Evolutionary conservation across 768 basidiomycete genomes (phyloP).

Genomic region (Hemileccinum rubropunctum): DNA sequence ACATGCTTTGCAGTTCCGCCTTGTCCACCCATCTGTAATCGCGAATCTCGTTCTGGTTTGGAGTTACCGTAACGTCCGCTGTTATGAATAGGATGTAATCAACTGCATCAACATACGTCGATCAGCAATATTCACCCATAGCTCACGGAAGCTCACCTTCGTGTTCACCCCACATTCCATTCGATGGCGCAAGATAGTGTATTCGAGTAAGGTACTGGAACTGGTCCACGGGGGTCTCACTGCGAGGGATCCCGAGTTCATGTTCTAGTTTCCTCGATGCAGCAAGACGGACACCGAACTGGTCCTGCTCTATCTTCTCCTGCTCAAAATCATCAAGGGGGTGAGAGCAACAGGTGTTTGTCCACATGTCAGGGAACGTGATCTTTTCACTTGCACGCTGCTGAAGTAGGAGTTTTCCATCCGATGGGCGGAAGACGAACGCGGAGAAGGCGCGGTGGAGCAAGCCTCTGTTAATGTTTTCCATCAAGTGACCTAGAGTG

Average conservation of each 20-base stretch:
- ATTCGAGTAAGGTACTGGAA: constrained; percentile 96
- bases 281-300: constrained; percentile 85
- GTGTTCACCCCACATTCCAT: constrained; percentile 96
- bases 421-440: constrained; percentile 92
- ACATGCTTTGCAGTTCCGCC: constrained; percentile 88
- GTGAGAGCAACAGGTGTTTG: constrained; percentile 98
- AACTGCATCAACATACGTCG: constrained; percentile 48
- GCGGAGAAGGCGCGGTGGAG: constrained; percentile 98
- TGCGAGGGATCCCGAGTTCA: constrained; percentile 87
- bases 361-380: constrained; percentile 99
- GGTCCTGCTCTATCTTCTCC: constrained; percentile 72
- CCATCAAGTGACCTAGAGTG: constrained; percentile 83
- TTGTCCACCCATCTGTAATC: constrained; percentile 91
- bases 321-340: constrained; percentile 89
- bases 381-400: constrained; percentile 98
- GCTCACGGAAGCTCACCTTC: constrained; percentile 59
- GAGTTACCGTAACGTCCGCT: constrained; percentile 74
- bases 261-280: constrained; percentile 95
- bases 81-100: constrained; percentile 98
- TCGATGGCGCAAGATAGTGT: constrained; percentile 93
- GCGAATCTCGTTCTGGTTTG: constrained; percentile 89
- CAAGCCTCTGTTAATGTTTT: constrained; percentile 90
- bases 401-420: constrained; percentile 91
- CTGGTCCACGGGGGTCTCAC: constrained; percentile 73
- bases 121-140: constrained; percentile 3